Evolutionary conservation across 768 basidiomycete species (phyloP).

Genomic region (Pisolithus albus): DNA sequence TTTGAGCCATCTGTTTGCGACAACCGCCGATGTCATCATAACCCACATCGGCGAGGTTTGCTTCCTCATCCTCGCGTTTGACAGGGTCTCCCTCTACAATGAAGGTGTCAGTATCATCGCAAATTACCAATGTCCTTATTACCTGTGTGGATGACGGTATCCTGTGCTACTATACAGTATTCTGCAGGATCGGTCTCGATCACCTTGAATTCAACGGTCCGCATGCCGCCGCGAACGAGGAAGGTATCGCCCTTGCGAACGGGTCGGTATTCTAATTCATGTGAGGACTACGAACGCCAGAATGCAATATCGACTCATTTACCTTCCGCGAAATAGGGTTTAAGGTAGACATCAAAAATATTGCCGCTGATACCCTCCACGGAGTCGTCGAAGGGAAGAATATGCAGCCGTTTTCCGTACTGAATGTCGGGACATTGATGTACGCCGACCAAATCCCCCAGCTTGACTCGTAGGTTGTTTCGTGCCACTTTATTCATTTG

Average conservation of each 20-base stretch:
- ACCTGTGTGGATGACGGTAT: constrained; percentile 95
- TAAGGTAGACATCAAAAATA: constrained; percentile 97
- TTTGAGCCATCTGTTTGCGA: constrained; percentile 99
- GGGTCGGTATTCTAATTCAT: constrained; percentile 71
- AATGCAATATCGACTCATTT: constrained; percentile 11
- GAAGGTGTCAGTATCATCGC: constrained; percentile 2
- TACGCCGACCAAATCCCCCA: constrained; percentile 93
- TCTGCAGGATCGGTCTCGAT: constrained; percentile 97
- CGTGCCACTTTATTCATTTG: constrained; percentile 99
- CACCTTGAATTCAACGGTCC: constrained; percentile 98
- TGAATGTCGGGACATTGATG: constrained; percentile 97
- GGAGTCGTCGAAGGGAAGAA: constrained; percentile 97
- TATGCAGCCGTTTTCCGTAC: constrained; percentile 96
- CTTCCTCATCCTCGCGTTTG: constrained; percentile 98
- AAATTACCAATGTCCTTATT: not conserved
- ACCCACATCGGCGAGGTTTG: constrained; percentile 92
- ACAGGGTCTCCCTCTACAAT: constrained; percentile 90
- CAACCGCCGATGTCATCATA: constrained; percentile 99
- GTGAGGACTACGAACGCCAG: not conserved
- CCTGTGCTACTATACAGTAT: constrained; percentile 98
- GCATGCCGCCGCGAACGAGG: constrained; percentile 97
- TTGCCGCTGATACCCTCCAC: constrained; percentile 97
- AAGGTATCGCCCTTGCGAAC: constrained; percentile 98
- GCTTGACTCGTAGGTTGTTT: constrained; percentile 95
- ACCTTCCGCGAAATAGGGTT: constrained; percentile 98